Percentiles rank a stretch among this genome's conserved stretches.
Conservation (phyloP, 108 stramenopile species). For the Bacterosira constricta region DNA sequence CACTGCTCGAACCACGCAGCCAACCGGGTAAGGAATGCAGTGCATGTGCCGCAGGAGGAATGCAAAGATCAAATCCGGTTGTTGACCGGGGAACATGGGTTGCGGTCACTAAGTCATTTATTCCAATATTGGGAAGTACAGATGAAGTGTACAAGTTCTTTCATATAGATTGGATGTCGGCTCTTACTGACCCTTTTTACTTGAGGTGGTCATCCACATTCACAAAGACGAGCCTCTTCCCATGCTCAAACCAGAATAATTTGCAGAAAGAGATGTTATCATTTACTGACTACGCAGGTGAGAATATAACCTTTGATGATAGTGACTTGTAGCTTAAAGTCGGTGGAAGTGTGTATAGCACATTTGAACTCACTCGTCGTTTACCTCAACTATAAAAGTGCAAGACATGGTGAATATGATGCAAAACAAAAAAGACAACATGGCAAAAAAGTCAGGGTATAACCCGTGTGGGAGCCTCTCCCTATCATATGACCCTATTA, state of each 20-base stretch:
- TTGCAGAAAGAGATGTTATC: slow-evolving; percentile 31
- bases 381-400: too few relatives aligned
- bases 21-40: slow-evolving; percentile 45
- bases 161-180: slow-evolving; percentile 23
- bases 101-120: slow-evolving; percentile 19
- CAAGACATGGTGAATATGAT: slow-evolving; percentile 40
- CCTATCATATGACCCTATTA: slow-evolving; percentile 13
- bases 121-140: slow-evolving; percentile 6
- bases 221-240: slow-evolving; percentile 41
- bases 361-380: too few relatives aligned
- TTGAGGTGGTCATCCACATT: slow-evolving; percentile 34
- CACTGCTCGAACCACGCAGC: slow-evolving; percentile 16
- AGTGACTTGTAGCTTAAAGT: too few relatives aligned
- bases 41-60: slow-evolving; percentile 44
- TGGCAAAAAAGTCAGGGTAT: slow-evolving; percentile 19
- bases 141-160: slow-evolving; percentile 33
- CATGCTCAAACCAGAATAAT: slow-evolving; percentile 10
- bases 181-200: slow-evolving; percentile 44
- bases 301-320: too few relatives aligned
- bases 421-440: slow-evolving; percentile 20
- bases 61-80: slow-evolving; percentile 47
- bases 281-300: slow-evolving; percentile 49
- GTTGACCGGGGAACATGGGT: slow-evolving; percentile 44
- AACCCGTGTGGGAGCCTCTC: slow-evolving; percentile 14
- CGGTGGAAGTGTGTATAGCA: too few relatives aligned